Evolutionary conservation across 2,329 filamentous ascomycete genomes (phyloP).

Genomic region (Fusarium sarcochroum): DNA sequence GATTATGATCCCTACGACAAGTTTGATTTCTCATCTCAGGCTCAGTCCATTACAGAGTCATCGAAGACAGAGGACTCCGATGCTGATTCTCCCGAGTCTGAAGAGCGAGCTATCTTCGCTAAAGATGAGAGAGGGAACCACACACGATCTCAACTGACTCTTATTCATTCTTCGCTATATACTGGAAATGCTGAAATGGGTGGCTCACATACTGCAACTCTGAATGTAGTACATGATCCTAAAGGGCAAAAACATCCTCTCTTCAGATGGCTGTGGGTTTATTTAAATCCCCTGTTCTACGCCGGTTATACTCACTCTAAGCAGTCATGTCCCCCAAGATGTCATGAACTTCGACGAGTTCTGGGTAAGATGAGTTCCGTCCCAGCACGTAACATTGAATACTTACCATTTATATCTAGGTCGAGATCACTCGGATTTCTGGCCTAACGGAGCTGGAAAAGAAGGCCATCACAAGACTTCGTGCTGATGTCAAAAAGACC

Average conservation of each 20-base stretch:
- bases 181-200: slow-evolving; percentile 56
- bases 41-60: slow-evolving; percentile 38
- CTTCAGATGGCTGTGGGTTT: slow-evolving; percentile 59
- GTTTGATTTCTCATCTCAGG: slow-evolving; percentile 46
- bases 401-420: slow-evolving; percentile 39
- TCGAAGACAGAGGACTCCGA: slow-evolving; percentile 51
- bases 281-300: accelerated
- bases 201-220: slow-evolving; percentile 53
- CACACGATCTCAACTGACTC: slow-evolving; percentile 37
- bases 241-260: slow-evolving; percentile 52
- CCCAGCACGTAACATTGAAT: no score
- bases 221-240: slow-evolving; percentile 55
- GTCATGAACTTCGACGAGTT: slow-evolving; percentile 61
- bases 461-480: slow-evolving; percentile 54
- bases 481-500: slow-evolving; percentile 55
- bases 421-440: slow-evolving; percentile 53
- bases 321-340: slow-evolving; percentile 56
- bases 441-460: slow-evolving; percentile 54
- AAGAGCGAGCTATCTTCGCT: slow-evolving; percentile 34
- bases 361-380: slow-evolving; percentile 49
- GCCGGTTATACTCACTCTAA: slow-evolving; percentile 29
- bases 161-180: slow-evolving; percentile 55
- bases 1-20: slow-evolving; percentile 51
- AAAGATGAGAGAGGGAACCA: slow-evolving; percentile 29
- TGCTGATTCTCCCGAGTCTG: slow-evolving; percentile 47